Evolutionary conservation across 495 filamentous ascomycete genomes (phyloP), one percentile per base, ranked within the genome.

Genomic region (Jackrogersella multiformis): DNA sequence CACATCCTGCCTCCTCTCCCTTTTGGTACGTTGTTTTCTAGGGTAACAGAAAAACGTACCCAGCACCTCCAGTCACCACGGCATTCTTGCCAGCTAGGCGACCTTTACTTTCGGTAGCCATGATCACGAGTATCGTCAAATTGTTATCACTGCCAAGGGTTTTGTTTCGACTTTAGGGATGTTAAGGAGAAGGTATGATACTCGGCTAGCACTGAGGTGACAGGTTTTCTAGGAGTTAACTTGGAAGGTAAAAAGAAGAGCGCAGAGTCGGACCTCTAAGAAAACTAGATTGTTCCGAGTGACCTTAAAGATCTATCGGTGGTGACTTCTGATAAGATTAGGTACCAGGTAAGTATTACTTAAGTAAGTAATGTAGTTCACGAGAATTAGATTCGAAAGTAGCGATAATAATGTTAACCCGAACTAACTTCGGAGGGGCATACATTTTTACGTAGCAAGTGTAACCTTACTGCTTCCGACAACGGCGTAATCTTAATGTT

Each of bases 1-100:
- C 0, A 20, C 15, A 23, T 0, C 18, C 26, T 45, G n/a, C 9
- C 8, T 51, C 13, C 8, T 15, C 26, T 18, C n/a, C n/a, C 12
- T 34, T 10, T 18, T 6, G 42, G n/a, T 9, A 46, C 10, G 10
- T 7, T 46, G 12, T 21, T 26, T 5, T 7, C 18, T 10, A 8
- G 42, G 12, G 21, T n/a, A 24, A 46, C 21, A 26, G 24, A 15
- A 30, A 5, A 21, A 83, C 88, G 74, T 86, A 97, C 93, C 93
- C 91, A 60, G 90, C 94, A 30, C 90, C 94, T 74, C 94, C 94
- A 16, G 95, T 99, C 72, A 99, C 86, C 66, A 99, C 88, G 75
- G 92, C 92, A 78, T 96, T 96, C 80, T 97, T 99, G 78, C 92
- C 93, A 48, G 88, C 82, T 18, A 99, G 83, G 75, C 94, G 90